These are phyloP conservation scores for Elsinoe ampelina DNA, from an alignment of 2,329 filamentous ascomycete genomes.

Conservation along the genomic window DNA sequence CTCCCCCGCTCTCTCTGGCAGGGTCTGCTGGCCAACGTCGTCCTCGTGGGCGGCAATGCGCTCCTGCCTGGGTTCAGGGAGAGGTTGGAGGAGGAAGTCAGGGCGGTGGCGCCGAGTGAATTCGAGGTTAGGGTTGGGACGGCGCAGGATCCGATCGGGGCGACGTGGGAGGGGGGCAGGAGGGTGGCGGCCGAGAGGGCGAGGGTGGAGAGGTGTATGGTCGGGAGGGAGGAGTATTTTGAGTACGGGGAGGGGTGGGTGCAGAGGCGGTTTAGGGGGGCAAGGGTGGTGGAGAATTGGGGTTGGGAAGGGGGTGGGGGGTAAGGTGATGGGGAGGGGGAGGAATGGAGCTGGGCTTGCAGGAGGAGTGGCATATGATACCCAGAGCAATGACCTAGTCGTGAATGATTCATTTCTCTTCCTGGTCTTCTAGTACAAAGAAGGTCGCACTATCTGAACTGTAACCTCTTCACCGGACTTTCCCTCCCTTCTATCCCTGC, in stretches of 20 bases:
- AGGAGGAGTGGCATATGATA: constrained; percentile 11
- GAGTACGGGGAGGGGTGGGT: constrained; percentile 57
- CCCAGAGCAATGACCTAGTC: constrained; percentile 4
- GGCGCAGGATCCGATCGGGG: constrained; percentile 63
- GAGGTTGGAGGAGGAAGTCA: constrained; percentile 44
- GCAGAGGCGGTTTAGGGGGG: constrained; percentile 23
- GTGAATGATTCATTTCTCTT: neutral
- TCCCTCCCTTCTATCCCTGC: constrained; percentile 25
- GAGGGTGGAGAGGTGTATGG: constrained; percentile 54
- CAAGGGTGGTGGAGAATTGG: constrained; percentile 6
- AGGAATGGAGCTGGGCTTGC: neutral
- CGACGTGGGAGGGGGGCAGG: constrained; percentile 79
- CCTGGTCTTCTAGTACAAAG: constrained; percentile 14
- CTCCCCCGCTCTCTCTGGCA: constrained; percentile 79
- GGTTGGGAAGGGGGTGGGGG: neutral
- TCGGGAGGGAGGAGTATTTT: constrained; percentile 86
- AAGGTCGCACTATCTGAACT: constrained; percentile 22
- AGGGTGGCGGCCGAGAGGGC: constrained; percentile 61
- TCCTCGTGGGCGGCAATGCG: constrained; percentile 81
- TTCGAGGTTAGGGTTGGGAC: constrained; percentile 66
- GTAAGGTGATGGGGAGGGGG: neutral
- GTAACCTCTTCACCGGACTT: constrained; percentile 27
- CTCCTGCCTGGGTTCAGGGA: constrained; percentile 72
- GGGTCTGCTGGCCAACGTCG: constrained; percentile 72
- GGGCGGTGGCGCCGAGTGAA: constrained; percentile 46